These are phyloP conservation scores for Crithidia fasciculata DNA, from an alignment of 208 protist species.

Conservation along the genomic window DNA sequence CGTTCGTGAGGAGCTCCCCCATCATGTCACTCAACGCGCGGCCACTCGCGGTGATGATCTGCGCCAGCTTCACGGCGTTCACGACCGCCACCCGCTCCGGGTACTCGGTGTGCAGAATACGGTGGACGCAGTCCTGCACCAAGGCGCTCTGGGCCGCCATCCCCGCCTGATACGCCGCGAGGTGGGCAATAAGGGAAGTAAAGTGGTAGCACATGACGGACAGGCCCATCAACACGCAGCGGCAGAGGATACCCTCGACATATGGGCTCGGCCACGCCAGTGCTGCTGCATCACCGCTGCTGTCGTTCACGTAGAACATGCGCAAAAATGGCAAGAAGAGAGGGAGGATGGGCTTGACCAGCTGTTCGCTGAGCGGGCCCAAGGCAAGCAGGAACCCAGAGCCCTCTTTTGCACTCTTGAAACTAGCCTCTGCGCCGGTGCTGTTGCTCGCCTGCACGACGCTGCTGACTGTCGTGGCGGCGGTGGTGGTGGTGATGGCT, in stretches of 20 bases:
- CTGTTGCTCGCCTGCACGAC: background rate
- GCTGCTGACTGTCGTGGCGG: conserved; percentile 1
- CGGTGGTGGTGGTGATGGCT: background rate
- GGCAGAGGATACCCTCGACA: conserved; percentile 41
- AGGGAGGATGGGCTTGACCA: conserved; percentile 31
- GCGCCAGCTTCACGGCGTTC: conserved; percentile 53
- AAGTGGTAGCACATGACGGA: conserved; percentile 50
- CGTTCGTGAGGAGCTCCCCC: conserved; percentile 67
- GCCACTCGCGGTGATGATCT: conserved; percentile 53
- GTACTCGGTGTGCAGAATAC: conserved; percentile 42
- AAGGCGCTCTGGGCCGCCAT: conserved; percentile 44
- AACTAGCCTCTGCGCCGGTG: background rate
- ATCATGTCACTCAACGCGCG: conserved; percentile 41
- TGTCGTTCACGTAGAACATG: too few species aligned
- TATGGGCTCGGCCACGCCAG: conserved; percentile 14
- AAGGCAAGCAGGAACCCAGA: background rate
- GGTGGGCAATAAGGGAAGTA: conserved; percentile 55
- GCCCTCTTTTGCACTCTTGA: background rate
- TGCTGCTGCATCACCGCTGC: background rate
- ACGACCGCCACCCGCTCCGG: conserved; percentile 60
- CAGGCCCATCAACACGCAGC: conserved; percentile 46
- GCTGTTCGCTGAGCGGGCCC: conserved; percentile 20
- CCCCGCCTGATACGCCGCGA: conserved; percentile 52
- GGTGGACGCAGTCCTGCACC: conserved; percentile 35
- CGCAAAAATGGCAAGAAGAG: conserved; percentile 13